Base-by-base conservation (phyloP, 1,139 yeast species). In the Lodderomyces elongisporus region DNA sequence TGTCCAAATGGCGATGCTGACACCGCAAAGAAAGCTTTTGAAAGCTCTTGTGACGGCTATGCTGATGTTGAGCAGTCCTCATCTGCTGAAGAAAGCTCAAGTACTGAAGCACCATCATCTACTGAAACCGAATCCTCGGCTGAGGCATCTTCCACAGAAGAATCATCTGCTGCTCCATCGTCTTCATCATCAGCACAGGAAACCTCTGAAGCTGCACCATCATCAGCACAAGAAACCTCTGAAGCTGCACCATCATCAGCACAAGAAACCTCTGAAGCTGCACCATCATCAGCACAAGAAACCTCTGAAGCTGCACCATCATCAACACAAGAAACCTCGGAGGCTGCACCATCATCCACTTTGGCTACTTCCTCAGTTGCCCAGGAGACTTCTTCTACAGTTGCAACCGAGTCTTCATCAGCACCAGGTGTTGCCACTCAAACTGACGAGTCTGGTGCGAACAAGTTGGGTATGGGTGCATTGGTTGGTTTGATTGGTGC, bases 1-100 rank as follows among this genome's bases (percentile, higher is more conserved):
- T 85, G 95, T 66, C 91, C 93, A 43, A 56, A 64, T 45, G 80
- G 70, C 43, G 61, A 66, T 35, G 66, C 79, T 28, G 74, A 61
- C 35, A 58, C 69, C 37, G 94, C 94, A 39, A 61, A 62, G 47
- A 42, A 64, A 29, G 70, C 80, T 18, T 82, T 84, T 58, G 54
- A 73, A 56, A 45, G 58, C 42, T 52, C 77, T 15, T 82, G 89
- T 60, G 44, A 58, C 23, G 71, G 66, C 39, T 63, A 55, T 47
- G 44, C 47, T 33, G 44, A 40, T 32, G 47, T 46, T 13, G 58
- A 62, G 17, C 39, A 58, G 27, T 41, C 54, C 12, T 40, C 58
- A n/a, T 39, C 58, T 22, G 36, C 56, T 3, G 41, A 60, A 13
- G 43, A 63, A 14, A 36, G 60, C 2, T 37, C 66, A 6, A 43